Conservation (phyloP, 139 green algal species). For the Coccomyxa sp. region DNA sequence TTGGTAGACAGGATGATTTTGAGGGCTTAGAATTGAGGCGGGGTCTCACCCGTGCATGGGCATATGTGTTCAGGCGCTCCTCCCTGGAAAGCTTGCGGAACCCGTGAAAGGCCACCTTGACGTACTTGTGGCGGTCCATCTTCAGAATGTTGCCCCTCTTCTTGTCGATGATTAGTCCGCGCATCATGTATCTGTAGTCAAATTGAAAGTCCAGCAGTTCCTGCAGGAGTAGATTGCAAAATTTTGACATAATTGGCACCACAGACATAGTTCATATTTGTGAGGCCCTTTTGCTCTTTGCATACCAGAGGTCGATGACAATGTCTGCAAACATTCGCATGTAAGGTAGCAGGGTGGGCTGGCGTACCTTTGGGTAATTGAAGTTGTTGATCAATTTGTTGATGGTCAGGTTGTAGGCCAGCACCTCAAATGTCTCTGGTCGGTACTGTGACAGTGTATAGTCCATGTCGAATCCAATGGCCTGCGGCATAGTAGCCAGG, state of each 20-base stretch:
- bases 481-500: slow-evolving; percentile 31
- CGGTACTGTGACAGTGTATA: slow-evolving; percentile 85
- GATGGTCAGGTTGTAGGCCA: slow-evolving; percentile 79
- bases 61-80: slow-evolving; percentile 60
- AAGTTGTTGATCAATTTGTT: slow-evolving; percentile 81
- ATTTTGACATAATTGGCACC: neutral
- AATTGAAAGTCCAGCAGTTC: slow-evolving; percentile 64
- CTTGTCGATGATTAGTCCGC: slow-evolving; percentile 91
- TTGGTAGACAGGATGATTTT: no score
- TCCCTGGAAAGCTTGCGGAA: slow-evolving; percentile 70
- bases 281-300: neutral
- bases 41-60: neutral
- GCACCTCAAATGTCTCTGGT: slow-evolving; percentile 90
- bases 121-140: slow-evolving; percentile 95
- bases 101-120: slow-evolving; percentile 96
- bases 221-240: slow-evolving; percentile 7
- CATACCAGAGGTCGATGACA: no score
- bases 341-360: no score
- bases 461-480: slow-evolving; percentile 96
- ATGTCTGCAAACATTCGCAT: no score
- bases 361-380: slow-evolving; percentile 62
- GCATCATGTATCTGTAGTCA: slow-evolving; percentile 87
- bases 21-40: neutral
- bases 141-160: slow-evolving; percentile 77
- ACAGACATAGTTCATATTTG: neutral